Evolutionary conservation across 352 stramenopile species (phyloP).

Genomic region (Phytophthora agathidicida): DNA sequence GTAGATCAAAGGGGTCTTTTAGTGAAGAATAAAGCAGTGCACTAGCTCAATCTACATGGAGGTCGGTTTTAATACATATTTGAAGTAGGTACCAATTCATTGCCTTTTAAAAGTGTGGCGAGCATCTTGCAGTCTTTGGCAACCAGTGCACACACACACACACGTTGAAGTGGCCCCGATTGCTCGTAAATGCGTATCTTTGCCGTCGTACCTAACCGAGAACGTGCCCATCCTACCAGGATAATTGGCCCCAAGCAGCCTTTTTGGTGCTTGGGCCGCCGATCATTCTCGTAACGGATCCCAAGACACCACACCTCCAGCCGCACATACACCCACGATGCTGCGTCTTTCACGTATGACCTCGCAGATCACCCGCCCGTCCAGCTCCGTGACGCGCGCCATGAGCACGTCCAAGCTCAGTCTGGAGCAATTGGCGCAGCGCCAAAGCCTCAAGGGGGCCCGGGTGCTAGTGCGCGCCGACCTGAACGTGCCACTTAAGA

Average conservation of each 20-base stretch:
- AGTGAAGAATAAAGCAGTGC: not conserved
- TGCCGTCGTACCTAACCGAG: no score
- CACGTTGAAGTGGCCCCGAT: no score
- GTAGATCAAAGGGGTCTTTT: constrained; percentile 7
- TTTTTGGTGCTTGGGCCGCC: constrained; percentile 24
- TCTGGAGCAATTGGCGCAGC: constrained; percentile 66
- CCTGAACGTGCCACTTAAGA: constrained; percentile 99
- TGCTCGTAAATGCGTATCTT: no score
- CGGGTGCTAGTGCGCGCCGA: constrained; percentile 98
- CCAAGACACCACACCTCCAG: constrained; percentile 4
- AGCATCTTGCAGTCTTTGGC: no score
- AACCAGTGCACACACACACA: no score
- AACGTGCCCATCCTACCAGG: constrained; percentile 20
- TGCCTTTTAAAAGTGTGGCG: no score
- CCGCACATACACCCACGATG: constrained; percentile 8
- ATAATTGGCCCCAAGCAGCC: constrained; percentile 25
- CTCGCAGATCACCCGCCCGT: constrained; percentile 9
- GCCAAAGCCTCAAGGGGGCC: constrained; percentile 91
- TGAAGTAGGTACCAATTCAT: no score
- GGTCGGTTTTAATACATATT: no score
- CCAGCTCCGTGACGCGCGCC: constrained; percentile 14
- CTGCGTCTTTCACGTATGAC: constrained; percentile 30
- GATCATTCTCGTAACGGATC: constrained; percentile 18
- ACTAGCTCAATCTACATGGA: no score
- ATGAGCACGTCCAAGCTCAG: constrained; percentile 74